phyloP scores from a whole-genome alignment of 352 stramenopile genomes.

The Phytophthora crassamura region DNA sequence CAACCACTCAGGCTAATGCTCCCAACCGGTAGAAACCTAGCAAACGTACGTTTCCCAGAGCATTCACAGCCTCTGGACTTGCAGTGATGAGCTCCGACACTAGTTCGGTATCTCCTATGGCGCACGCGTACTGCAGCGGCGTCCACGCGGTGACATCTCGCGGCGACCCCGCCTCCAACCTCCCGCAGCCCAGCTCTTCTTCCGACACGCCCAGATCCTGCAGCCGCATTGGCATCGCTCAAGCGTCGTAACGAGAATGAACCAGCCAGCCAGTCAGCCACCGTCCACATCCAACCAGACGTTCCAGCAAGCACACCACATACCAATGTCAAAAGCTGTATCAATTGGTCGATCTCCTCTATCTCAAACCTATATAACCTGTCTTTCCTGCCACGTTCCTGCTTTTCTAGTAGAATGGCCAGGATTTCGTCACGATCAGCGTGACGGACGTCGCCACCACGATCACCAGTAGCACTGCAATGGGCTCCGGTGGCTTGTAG shows the following conservation, averaged over 20 bases:
- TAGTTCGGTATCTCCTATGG: constrained; percentile 63
- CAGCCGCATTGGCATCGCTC: constrained; percentile 24
- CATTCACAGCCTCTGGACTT: constrained; percentile 27
- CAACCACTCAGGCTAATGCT: background rate
- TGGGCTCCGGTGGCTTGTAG: constrained; percentile 71
- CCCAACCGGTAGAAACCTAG: background rate
- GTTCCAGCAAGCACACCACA: too few relatives aligned
- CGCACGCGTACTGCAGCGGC: constrained; percentile 78
- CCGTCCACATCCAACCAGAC: background rate
- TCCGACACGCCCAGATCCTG: constrained; percentile 48
- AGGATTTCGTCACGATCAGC: constrained; percentile 79
- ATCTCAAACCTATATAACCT: background rate
- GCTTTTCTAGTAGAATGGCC: constrained; percentile 70
- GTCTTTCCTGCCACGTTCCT: background rate
- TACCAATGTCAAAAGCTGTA: background rate
- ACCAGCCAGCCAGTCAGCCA: background rate
- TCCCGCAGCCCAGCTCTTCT: constrained; percentile 24
- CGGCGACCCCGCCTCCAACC: constrained; percentile 67
- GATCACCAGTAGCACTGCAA: constrained; percentile 62
- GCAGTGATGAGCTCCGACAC: constrained; percentile 41
- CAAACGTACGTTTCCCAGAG: constrained; percentile 26
- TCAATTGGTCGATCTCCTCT: constrained; percentile 1
- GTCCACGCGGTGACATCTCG: constrained; percentile 70
- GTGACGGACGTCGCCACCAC: constrained; percentile 65
- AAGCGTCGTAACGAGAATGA: constrained; percentile 24